Base-by-base conservation (phyloP, 805 yeast species). In the Torulaspora indica region DNA sequence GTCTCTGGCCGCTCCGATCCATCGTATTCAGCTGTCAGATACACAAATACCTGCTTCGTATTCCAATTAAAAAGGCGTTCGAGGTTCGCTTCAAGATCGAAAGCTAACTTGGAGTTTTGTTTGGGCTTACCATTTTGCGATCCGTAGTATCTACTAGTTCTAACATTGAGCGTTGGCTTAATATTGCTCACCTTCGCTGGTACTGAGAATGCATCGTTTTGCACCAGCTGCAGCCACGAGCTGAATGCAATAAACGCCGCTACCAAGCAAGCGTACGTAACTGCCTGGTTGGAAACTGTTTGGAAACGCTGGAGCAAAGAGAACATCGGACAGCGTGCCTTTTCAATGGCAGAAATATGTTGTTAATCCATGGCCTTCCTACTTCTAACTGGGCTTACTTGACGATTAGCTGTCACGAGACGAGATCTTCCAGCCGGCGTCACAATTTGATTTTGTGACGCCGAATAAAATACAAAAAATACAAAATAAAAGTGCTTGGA, bases 31-130 rank as follows among this genome's bases (percentile, higher is more conserved):
- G 95, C 95, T 2, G 95, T 85, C 50, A 93, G 71, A 58, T 91
- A 93, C 4, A 83, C 85, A 58, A 93, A 91, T n/a, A 91, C 80
- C 66, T 91, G 98, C 61, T 91, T 91, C 9, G 98, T 93, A 67
- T 91, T 93, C 96, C 97, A 91, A 65, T 85, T 89, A 75, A 90
- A 90, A 41, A 93, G 72, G 1, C 87, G 81, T 1, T 85, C 61
- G 49, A 91, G 71, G 64, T 91, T 96, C 1, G 77, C 71, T 5
- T 78, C 78, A 37, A 93, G 68, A 61, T 87, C 95, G 57, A 93
- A 89, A 9, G 68, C 67, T 31, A 89, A 63, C 54, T 75, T 77
- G 45, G 84, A 73, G 61, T 87, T 87, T 59, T 90, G 95, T 67
- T 83, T 89, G 40, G 85, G 81, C 52, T 73, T 75, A 40, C 81